phyloP scores from a whole-genome alignment of 2,329 filamentous ascomycete genomes.

The Apiospora pterosperma region DNA sequence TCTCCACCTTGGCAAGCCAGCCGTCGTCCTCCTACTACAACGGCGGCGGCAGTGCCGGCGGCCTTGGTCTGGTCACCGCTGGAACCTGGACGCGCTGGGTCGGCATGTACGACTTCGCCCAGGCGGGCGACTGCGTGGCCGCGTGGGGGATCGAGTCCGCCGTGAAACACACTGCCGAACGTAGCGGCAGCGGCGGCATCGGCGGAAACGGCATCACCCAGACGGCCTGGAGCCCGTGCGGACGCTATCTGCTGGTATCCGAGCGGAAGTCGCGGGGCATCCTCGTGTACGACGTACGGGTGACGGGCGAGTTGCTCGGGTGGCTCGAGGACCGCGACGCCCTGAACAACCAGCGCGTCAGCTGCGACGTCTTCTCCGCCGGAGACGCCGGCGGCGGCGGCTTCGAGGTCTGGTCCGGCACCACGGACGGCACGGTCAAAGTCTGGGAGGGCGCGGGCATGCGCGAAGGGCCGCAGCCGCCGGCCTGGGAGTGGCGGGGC shows the following conservation, averaged over 20 bases:
- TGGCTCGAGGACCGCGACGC: slow-evolving; percentile 48
- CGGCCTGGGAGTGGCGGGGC: slow-evolving; percentile 48
- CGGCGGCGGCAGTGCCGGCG: slow-evolving; percentile 23
- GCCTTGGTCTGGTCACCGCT: slow-evolving; percentile 48
- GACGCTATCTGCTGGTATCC: slow-evolving; percentile 59
- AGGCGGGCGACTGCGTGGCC: slow-evolving; percentile 50
- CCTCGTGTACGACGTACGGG: slow-evolving; percentile 61
- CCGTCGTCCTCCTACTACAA: slow-evolving; percentile 27
- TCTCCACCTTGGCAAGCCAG: slow-evolving; percentile 53
- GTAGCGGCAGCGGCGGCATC: slow-evolving; percentile 27
- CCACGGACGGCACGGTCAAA: slow-evolving; percentile 48
- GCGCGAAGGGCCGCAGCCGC: slow-evolving; percentile 38
- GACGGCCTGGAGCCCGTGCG: slow-evolving; percentile 59
- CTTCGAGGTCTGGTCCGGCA: slow-evolving; percentile 63
- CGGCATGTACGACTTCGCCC: slow-evolving; percentile 59
- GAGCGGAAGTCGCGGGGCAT: slow-evolving; percentile 55
- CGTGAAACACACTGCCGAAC: slow-evolving; percentile 30
- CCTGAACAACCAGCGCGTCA: slow-evolving; percentile 49
- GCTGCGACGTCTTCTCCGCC: slow-evolving; percentile 49
- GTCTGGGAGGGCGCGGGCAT: slow-evolving; percentile 57
- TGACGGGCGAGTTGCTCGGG: slow-evolving; percentile 54
- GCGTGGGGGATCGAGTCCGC: slow-evolving; percentile 58
- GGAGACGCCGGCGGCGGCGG: slow-evolving; percentile 31
- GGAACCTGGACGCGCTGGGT: slow-evolving; percentile 63
- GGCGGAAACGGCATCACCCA: slow-evolving; percentile 62